Evolutionary conservation across 1,139 yeast genomes (phyloP).

Genomic region (Scheffersomyces illinoinensis): DNA sequence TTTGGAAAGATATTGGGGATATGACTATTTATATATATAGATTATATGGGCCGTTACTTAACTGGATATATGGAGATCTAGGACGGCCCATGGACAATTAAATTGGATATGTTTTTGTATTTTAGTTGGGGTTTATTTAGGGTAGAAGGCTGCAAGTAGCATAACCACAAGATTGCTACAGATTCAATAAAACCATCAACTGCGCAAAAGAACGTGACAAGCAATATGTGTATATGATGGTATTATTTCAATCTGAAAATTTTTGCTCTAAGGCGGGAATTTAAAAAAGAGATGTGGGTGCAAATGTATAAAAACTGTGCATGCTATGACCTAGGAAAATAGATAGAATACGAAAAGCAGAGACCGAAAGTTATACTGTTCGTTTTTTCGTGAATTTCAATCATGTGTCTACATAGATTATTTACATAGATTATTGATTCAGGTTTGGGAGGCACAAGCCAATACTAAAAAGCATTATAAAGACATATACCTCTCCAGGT

Average conservation of each 20-base stretch:
- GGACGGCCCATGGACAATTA: constrained; percentile 14
- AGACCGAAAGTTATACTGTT: neutral
- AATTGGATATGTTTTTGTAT: no score
- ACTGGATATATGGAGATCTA: constrained; percentile 33
- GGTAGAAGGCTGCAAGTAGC: neutral
- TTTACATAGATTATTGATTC: no score
- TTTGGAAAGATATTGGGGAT: constrained; percentile 7
- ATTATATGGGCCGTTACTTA: constrained; percentile 28
- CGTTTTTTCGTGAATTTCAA: no score
- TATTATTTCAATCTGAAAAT: neutral
- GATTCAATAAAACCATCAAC: neutral
- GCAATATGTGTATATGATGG: neutral
- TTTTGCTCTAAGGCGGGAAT: neutral
- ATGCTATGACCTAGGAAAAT: neutral
- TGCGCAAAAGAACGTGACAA: neutral
- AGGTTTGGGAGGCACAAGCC: no score
- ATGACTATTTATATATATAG: constrained; percentile 17
- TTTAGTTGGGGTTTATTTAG: no score
- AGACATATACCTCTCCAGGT: neutral
- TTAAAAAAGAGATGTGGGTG: neutral
- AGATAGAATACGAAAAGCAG: neutral
- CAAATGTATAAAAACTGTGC: neutral
- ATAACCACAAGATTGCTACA: neutral
- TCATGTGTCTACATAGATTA: no score
- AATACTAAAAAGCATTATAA: no score